phyloP scores from a whole-genome alignment of 2,329 filamentous ascomycete genomes.

The Penicillium thymicola region DNA sequence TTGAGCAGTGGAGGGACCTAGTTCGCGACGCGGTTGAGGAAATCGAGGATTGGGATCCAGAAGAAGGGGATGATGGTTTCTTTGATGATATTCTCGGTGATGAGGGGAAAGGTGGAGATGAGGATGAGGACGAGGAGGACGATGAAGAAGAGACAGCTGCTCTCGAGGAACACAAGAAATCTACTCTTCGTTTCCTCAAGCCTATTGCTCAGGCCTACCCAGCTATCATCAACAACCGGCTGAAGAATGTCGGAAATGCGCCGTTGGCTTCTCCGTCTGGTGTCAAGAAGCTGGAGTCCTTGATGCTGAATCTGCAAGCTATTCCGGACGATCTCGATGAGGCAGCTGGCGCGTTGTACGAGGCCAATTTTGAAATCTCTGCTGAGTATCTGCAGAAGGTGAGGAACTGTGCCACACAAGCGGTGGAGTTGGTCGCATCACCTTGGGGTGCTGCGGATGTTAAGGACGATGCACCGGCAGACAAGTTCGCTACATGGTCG shows the following conservation, averaged over 20 bases:
- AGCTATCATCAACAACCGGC: constrained; percentile 41
- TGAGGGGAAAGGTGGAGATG: constrained; percentile 24
- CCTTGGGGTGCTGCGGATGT: constrained; percentile 68
- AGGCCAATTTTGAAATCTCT: constrained; percentile 37
- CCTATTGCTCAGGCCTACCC: constrained; percentile 44
- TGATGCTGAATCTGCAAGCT: constrained; percentile 33
- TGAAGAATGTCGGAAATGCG: constrained; percentile 33
- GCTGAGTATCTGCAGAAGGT: constrained; percentile 32
- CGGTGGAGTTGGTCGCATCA: constrained; percentile 66
- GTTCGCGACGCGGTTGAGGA: constrained; percentile 82
- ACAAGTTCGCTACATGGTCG: constrained; percentile 79
- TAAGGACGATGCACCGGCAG: constrained; percentile 56
- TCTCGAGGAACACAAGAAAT: constrained; percentile 41
- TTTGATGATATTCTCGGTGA: constrained; percentile 39
- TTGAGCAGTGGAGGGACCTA: constrained; percentile 69
- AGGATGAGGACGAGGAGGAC: constrained; percentile 17
- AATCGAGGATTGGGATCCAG: constrained; percentile 81
- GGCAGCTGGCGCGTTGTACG: constrained; percentile 46
- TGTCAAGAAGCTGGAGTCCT: constrained; percentile 33
- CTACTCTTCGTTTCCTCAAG: constrained; percentile 42
- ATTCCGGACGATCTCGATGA: constrained; percentile 46
- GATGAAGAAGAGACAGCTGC: constrained; percentile 32
- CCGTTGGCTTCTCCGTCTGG: constrained; percentile 17
- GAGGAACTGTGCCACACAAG: constrained; percentile 53
- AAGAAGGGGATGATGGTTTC: constrained; percentile 60